Conservation (phyloP, 306 rosid genomes). For the Inga oerstediana region DNA sequence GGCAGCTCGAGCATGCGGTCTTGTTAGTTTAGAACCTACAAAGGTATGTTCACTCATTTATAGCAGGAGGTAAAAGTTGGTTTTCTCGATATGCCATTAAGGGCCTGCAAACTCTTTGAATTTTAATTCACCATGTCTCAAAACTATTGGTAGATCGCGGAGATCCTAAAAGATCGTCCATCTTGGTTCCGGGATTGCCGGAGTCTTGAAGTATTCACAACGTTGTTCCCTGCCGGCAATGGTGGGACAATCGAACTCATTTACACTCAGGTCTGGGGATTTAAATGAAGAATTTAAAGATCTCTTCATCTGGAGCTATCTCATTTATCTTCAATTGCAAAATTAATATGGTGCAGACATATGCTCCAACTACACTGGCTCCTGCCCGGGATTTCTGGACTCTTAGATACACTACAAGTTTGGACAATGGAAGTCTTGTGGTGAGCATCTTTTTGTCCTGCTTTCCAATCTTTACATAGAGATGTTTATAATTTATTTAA, state of each 20-base stretch:
- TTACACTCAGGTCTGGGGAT: constrained; percentile 77
- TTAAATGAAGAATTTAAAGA: background rate
- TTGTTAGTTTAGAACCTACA: constrained; percentile 90
- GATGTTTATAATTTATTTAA: background rate
- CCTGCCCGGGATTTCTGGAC: constrained; percentile 99
- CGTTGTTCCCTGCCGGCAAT: constrained; percentile 94
- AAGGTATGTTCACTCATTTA: constrained; percentile 54
- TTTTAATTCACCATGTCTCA: constrained; percentile 19
- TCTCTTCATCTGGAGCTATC: background rate
- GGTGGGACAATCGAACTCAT: constrained; percentile 96
- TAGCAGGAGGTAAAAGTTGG: background rate
- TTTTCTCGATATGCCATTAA: constrained; percentile 8
- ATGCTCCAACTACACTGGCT: constrained; percentile 95
- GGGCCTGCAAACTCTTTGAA: constrained; percentile 1
- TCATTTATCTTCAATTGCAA: background rate
- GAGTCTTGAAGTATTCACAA: constrained; percentile 91
- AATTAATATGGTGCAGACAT: constrained; percentile 55
- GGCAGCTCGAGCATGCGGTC: constrained; percentile 99
- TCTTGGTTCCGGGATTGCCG: constrained; percentile 99
- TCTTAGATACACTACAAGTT: constrained; percentile 77
- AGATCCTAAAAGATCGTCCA: constrained; percentile 98
- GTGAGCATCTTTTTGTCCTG: constrained; percentile 43
- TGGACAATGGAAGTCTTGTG: constrained; percentile 96
- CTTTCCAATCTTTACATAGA: background rate
- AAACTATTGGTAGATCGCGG: constrained; percentile 68